Conservation (phyloP, 2,329 filamentous ascomycete genomes). For the Exophiala aquamarina region DNA sequence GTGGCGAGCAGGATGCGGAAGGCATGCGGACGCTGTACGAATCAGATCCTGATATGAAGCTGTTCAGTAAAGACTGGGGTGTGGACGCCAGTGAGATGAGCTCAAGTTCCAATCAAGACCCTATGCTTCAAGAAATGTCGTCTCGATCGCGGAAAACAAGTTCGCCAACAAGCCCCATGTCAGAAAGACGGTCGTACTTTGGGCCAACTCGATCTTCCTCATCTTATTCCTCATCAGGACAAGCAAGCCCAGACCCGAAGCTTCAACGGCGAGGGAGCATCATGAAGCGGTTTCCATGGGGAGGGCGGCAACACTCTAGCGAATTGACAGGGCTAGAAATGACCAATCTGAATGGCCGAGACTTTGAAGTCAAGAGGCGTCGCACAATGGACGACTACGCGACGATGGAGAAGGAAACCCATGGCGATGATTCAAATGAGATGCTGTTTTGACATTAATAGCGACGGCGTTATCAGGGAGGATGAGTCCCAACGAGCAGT, state of each 20-base stretch:
- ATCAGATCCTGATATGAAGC: constrained; percentile 25
- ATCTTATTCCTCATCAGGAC: constrained; percentile 14
- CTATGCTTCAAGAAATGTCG: constrained; percentile 12
- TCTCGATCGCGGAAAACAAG: neutral
- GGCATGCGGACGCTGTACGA: constrained; percentile 25
- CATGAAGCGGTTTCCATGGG: constrained; percentile 22
- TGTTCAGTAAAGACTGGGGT: constrained; percentile 16
- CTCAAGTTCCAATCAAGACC: constrained; percentile 16
- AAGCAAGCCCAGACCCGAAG: constrained; percentile 12
- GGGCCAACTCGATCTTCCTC: constrained; percentile 10
- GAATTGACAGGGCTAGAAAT: constrained; percentile 11
- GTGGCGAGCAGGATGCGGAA: constrained; percentile 16
- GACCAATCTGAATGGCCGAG: constrained; percentile 12
- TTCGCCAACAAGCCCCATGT: constrained; percentile 6
- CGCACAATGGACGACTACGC: constrained; percentile 25
- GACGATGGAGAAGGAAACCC: constrained; percentile 14
- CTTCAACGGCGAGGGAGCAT: constrained; percentile 15
- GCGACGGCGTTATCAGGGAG: neutral
- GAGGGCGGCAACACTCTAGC: constrained; percentile 9
- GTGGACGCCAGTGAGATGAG: constrained; percentile 16
- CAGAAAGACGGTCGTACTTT: constrained; percentile 18
- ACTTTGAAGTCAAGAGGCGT: constrained; percentile 25
- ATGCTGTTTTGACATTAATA: constrained; percentile 18
- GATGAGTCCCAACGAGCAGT: too few relatives aligned
- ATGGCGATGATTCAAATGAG: constrained; percentile 18